These are phyloP conservation scores for Scedosporium boydii DNA, from an alignment of 2,329 filamentous ascomycete genomes.

Conservation along the genomic window DNA sequence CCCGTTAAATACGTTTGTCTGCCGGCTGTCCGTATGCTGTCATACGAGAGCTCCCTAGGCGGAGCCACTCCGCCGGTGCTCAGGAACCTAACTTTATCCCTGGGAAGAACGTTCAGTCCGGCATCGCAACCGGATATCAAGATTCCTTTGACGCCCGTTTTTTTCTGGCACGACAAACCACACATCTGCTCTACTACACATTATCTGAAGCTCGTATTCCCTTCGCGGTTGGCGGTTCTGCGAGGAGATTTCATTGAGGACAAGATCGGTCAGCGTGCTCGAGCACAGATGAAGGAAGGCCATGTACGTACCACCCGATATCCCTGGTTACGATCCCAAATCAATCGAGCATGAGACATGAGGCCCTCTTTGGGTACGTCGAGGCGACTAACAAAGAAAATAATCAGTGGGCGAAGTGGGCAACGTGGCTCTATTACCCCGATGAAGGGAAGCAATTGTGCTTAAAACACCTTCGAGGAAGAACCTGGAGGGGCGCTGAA, in stretches of 20 bases:
- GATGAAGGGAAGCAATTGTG: conserved; percentile 34
- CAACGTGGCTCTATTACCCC: conserved; percentile 46
- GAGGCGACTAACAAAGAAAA: too few species aligned
- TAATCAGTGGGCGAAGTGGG: conserved; percentile 38
- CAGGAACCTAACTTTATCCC: conserved; percentile 27
- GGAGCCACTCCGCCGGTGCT: conserved; percentile 32
- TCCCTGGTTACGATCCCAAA: not conserved
- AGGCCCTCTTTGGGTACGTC: too few species aligned
- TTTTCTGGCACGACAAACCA: conserved; percentile 52
- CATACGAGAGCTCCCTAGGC: conserved; percentile 37
- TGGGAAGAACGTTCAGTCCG: conserved; percentile 29
- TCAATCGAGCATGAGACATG: too few species aligned
- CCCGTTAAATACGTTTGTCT: conserved; percentile 45
- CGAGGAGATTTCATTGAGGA: conserved; percentile 49
- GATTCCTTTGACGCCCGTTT: conserved; percentile 42
- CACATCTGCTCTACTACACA: conserved; percentile 39
- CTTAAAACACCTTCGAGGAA: conserved; percentile 39
- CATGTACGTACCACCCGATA: conserved; percentile 5
- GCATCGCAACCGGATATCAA: not conserved
- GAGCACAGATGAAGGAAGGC: conserved; percentile 47
- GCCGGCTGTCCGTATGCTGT: conserved; percentile 39
- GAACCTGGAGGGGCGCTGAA: conserved; percentile 34
- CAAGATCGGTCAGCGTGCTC: conserved; percentile 42
- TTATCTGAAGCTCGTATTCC: conserved; percentile 40
- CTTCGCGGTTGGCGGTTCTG: conserved; percentile 36